Percentiles rank a stretch among this genome's conserved stretches.
Conservation (phyloP, 2,329 filamentous ascomycete species). For the Xylaria sp. region DNA sequence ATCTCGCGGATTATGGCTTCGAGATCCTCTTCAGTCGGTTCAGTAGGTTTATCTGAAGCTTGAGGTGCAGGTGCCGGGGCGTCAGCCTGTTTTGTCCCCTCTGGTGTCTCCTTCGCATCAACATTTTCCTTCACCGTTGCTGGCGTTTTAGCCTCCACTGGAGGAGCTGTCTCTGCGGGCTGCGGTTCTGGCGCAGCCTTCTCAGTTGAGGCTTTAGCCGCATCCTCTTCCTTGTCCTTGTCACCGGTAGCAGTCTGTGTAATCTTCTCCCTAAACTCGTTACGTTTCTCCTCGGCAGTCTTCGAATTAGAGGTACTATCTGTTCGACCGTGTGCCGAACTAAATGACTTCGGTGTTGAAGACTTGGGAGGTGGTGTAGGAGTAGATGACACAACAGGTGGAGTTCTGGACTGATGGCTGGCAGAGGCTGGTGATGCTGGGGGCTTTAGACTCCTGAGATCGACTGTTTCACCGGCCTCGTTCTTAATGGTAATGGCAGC, state of each 20-base stretch:
- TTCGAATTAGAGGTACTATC: slow-evolving; percentile 73
- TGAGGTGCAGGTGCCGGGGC: slow-evolving; percentile 41
- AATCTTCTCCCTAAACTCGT: slow-evolving; percentile 83
- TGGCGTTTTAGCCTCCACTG: slow-evolving; percentile 37
- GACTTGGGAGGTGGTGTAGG: slow-evolving; percentile 82
- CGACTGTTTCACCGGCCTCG: slow-evolving; percentile 76
- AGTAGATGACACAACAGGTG: slow-evolving; percentile 74
- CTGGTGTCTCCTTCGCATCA: slow-evolving; percentile 37
- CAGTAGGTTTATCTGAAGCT: slow-evolving; percentile 49
- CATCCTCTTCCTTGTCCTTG: slow-evolving; percentile 55
- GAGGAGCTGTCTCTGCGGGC: slow-evolving; percentile 17
- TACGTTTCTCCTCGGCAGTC: slow-evolving; percentile 79
- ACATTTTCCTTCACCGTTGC: slow-evolving; percentile 44
- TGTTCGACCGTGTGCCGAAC: slow-evolving; percentile 69
- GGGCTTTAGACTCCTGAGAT: slow-evolving; percentile 66
- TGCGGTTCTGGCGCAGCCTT: slow-evolving; percentile 39
- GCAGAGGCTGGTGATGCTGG: slow-evolving; percentile 63
- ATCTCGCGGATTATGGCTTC: slow-evolving; percentile 68
- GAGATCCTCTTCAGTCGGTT: slow-evolving; percentile 60
- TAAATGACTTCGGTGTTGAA: slow-evolving; percentile 55
- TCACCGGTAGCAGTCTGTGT: slow-evolving; percentile 60
- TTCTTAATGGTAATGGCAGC: slow-evolving; percentile 85
- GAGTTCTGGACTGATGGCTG: slow-evolving; percentile 65
- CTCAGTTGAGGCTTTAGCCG: slow-evolving; percentile 41
- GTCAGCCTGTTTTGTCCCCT: slow-evolving; percentile 40